Base-by-base conservation (phyloP, 1,139 yeast genomes). In the Taphrina betulina region DNA sequence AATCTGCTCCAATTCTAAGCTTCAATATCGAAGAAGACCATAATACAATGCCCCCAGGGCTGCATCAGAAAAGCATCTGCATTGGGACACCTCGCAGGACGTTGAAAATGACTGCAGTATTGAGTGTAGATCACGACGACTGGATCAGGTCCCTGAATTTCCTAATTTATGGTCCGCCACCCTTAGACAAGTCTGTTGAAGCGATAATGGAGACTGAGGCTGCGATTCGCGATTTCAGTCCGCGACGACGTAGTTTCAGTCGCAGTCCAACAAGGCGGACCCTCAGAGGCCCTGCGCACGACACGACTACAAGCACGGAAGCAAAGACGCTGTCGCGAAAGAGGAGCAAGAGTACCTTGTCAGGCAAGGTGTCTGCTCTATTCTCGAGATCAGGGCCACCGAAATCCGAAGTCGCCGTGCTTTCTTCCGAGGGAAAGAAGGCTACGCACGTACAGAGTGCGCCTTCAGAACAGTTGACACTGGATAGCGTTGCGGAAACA, bases 121-220 rank as follows among this genome's bases (percentile, higher is more conserved):
- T 88, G 2, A 78, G 95, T 66, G 84, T 83, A 64, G 81, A 96
- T 51, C 97, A 92, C 68, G 88, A 87, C 66, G 82, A 89, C 53
- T 92, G 98, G 98, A 84, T 77, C 69, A 85, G 87, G 65, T 87
- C 96, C 0, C 73, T 92, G 63, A 78, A 86, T 60, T 89, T 85
- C 66, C 72, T 90, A 72, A 74, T 88, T 42, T 82, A 81, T 66
- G 76, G 90, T 64, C 82, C 80, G 58, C 64, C 41, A 59, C 57
- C 22, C 50, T 60, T 31, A 66, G 64, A 44, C 62, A 64, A 17
- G 62, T 60, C 8, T 14, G 20, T 14, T n/a, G 44, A 58, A 63
- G 44, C 60, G 63, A 34, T 44, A 55, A 33, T 38, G 57, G 19
- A 59, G 55, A 20, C 61, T 57, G 19, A 37, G 59, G 17, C 59